phyloP scores from a whole-genome alignment of 2,329 filamentous ascomycete genomes.

The Fusarium sp. region DNA sequence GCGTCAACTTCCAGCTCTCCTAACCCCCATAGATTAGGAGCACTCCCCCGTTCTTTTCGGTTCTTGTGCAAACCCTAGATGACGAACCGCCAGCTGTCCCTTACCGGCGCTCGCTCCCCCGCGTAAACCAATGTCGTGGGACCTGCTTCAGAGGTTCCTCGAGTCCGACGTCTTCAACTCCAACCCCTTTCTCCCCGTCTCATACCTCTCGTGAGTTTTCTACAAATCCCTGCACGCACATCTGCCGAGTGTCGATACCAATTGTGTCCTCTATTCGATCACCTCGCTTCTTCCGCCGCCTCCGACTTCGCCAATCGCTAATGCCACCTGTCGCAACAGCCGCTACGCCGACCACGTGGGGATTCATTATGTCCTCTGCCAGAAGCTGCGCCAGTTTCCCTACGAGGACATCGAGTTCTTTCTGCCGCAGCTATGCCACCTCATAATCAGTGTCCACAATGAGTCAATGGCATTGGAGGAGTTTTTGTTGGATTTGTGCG shows the following conservation, averaged over 20 bases:
- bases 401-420: slow-evolving; percentile 96
- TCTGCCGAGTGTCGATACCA: background rate
- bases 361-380: slow-evolving; percentile 89
- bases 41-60: slow-evolving; percentile 12
- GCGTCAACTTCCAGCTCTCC: slow-evolving; percentile 1
- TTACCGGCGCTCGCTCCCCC: slow-evolving; percentile 47
- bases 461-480: slow-evolving; percentile 93
- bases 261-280: background rate
- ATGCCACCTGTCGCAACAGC: slow-evolving; percentile 58
- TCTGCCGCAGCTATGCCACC: slow-evolving; percentile 86
- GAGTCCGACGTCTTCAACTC: slow-evolving; percentile 95
- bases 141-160: slow-evolving; percentile 89
- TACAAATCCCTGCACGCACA: slow-evolving; percentile 4
- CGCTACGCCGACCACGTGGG: slow-evolving; percentile 91
- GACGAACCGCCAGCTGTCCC: slow-evolving; percentile 51
- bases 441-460: slow-evolving; percentile 88
- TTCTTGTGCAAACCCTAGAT: slow-evolving; percentile 49
- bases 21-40: slow-evolving; percentile 7
- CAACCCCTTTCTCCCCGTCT: slow-evolving; percentile 88
- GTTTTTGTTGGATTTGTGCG: slow-evolving; percentile 85
- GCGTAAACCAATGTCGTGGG: slow-evolving; percentile 76
- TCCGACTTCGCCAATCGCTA: slow-evolving; percentile 41
- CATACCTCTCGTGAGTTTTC: slow-evolving; percentile 81
- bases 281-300: slow-evolving; percentile 16
- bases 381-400: slow-evolving; percentile 87